Evolutionary conservation across 1,284 basidiomycete genomes (phyloP).

Genomic region (Rhodotorula sp.): DNA sequence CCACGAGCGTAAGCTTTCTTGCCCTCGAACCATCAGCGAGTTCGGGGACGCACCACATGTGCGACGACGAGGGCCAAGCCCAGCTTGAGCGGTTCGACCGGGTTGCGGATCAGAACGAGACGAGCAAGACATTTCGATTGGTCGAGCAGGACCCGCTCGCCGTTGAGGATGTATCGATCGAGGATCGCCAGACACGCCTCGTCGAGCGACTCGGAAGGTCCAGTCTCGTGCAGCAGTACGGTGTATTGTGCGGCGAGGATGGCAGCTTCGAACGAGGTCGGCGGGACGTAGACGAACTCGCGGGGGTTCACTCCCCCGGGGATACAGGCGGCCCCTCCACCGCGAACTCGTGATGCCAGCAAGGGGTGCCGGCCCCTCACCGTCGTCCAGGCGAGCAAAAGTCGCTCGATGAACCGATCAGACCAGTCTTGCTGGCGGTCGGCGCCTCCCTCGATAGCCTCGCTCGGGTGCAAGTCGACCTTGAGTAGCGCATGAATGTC

Average conservation of each 20-base stretch:
- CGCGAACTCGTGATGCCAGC: neutral
- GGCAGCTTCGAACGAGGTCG: conserved; percentile 4
- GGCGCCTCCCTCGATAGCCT: neutral
- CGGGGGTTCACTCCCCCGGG: neutral
- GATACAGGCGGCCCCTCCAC: neutral
- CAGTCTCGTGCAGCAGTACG: conserved; percentile 1
- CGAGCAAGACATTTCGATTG: conserved; percentile 19
- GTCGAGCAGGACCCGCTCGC: conserved; percentile 12
- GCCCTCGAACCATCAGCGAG: too few relatives aligned
- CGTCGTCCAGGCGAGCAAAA: conserved; percentile 21
- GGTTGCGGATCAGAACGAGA: conserved; percentile 9
- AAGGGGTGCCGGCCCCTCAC: conserved; percentile 21
- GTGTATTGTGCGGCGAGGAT: conserved; percentile 4
- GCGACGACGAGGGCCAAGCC: conserved; percentile 31
- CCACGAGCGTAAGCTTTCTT: neutral
- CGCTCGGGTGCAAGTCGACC: neutral
- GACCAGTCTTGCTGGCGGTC: neutral
- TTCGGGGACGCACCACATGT: conserved; percentile 26
- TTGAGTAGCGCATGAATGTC: conserved; percentile 24
- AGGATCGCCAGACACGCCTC: conserved; percentile 7
- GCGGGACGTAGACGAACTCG: conserved; percentile 4
- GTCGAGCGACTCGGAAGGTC: neutral
- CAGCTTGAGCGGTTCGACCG: neutral
- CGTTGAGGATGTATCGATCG: conserved; percentile 15
- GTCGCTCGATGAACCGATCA: conserved; percentile 2